Conservation (phyloP, 2,329 filamentous ascomycete species). For the Monosporascus sp. region DNA sequence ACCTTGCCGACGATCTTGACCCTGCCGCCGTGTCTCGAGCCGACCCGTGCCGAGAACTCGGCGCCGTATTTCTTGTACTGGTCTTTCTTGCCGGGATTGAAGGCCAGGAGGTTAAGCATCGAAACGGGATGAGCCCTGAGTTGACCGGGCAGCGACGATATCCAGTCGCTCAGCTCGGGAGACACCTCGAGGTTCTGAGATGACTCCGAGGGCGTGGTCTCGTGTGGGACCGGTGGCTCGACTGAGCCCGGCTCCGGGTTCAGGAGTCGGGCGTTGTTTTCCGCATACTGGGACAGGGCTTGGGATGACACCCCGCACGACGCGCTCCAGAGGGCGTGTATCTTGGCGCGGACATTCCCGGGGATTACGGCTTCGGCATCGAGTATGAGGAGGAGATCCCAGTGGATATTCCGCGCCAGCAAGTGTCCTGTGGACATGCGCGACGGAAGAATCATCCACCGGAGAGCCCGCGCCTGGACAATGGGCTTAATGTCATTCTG, state of each 20-base stretch:
- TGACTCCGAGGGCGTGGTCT: slow-evolving; percentile 5
- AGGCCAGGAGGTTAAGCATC: slow-evolving; percentile 60
- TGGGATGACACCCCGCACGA: slow-evolving; percentile 16
- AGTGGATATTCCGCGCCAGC: slow-evolving; percentile 17
- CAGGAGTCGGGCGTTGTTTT: slow-evolving; percentile 11
- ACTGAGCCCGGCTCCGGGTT: slow-evolving; percentile 5
- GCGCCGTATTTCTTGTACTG: slow-evolving; percentile 53
- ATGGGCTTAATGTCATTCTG: slow-evolving; percentile 13
- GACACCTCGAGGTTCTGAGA: slow-evolving; percentile 49
- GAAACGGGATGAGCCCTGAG: slow-evolving; percentile 41
- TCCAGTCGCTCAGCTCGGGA: slow-evolving; percentile 45
- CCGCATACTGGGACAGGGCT: slow-evolving; percentile 10
- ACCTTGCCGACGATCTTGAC: slow-evolving; percentile 60
- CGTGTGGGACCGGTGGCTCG: slow-evolving; percentile 1
- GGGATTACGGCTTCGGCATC: slow-evolving; percentile 1
- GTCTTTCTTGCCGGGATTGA: slow-evolving; percentile 44
- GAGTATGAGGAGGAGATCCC: slow-evolving; percentile 18
- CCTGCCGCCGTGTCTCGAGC: slow-evolving; percentile 46
- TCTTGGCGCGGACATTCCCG: neutral
- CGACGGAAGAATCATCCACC: slow-evolving; percentile 21
- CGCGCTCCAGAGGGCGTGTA: slow-evolving; percentile 15
- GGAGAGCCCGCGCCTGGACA: slow-evolving; percentile 15
- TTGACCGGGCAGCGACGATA: slow-evolving; percentile 24
- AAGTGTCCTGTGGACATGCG: slow-evolving; percentile 14
- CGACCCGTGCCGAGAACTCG: slow-evolving; percentile 45